Evolutionary conservation across 176 grass and related monocot species (phyloP), one percentile per base, ranked within the genome.

Genomic region (Avena sativa): DNA sequence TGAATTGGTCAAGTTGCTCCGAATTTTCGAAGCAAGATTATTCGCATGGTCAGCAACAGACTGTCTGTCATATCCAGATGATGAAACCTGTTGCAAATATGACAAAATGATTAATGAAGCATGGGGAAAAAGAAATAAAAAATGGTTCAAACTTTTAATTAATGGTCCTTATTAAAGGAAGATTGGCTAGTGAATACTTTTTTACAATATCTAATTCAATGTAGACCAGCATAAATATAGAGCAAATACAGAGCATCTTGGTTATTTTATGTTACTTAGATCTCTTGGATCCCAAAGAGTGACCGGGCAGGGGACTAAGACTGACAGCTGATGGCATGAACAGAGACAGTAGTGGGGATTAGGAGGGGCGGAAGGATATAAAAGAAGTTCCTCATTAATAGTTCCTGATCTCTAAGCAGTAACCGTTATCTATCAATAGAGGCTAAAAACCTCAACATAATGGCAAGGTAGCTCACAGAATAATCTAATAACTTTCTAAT

Each of bases 1-100:
- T 81, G 97, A 99, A 83, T 99, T 99, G 64, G 97, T 99, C 89
- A 99, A 81, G 86, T 96, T 99, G 84, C 89, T 86, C 17, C 85
- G 84, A 71, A 99, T 99, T 89, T 99, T 99, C 2, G 89, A 93
- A 28, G 94, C 94, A 77, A 99, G 91, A 90, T 96, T 96, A 44
- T 83, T 98, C 89, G 95, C 95, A 81, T 98, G 95, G 78, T 98
- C 93, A 61, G 93, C 95, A 60, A 95, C 95, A 80, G 88, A 86
- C 83, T 94, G 92, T 74, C 92, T 96, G 56, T 99, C 87, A 71
- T 94, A 99, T 90, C 97, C 92, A 87, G 97, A 1, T 79, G 92
- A 83, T n/a, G 94, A 91, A 82, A 99, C 94, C 94, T 99, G 36
- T 75, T 26, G 46, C 51, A 74, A 88, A 28, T 63, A 63, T 63